A percentile compares a stretch with the other conserved stretches of the same genome.
phyloP scores from a whole-genome alignment of 257 asterid species.

The Ophiorrhiza pumila region DNA sequence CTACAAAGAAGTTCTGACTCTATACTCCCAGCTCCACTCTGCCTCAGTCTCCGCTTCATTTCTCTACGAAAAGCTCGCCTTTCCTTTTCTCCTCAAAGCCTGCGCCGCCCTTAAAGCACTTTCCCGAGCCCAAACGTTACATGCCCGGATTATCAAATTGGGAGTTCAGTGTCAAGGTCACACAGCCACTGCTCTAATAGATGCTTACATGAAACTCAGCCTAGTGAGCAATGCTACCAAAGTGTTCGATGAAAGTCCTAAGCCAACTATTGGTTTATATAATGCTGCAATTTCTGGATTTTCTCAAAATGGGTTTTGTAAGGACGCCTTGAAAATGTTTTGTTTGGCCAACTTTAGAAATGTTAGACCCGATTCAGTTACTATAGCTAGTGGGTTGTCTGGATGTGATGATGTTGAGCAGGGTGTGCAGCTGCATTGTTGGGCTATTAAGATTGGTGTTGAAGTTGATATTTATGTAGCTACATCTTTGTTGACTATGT shows the following conservation, averaged over 20 bases:
- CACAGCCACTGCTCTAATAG: conserved; percentile 61
- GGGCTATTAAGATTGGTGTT: conserved; percentile 73
- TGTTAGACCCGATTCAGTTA: conserved; percentile 57
- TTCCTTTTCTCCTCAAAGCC: conserved; percentile 83
- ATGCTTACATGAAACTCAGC: conserved; percentile 56
- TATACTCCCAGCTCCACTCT: conserved; percentile 50
- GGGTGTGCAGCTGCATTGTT: conserved; percentile 67
- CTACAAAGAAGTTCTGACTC: conserved; percentile 59
- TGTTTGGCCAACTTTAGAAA: conserved; percentile 24
- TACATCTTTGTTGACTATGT: conserved; percentile 72
- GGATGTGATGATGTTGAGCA: conserved; percentile 35
- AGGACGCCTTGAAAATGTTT: conserved; percentile 46
- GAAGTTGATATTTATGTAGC: conserved; percentile 52
- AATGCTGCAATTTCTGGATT: conserved; percentile 77
- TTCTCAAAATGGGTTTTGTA: conserved; percentile 44
- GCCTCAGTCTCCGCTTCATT: conserved; percentile 23
- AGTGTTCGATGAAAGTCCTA: conserved; percentile 76
- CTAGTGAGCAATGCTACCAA: conserved; percentile 39
- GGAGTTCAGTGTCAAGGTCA: conserved; percentile 40
- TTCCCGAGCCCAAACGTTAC: conserved; percentile 58
- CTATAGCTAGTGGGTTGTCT: conserved; percentile 56
- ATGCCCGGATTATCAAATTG: conserved; percentile 58
- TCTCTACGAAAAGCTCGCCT: conserved; percentile 56
- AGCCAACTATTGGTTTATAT: conserved; percentile 43
- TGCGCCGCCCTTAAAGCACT: conserved; percentile 54